Evolutionary conservation across 179 eudicot genomes (phyloP).

Genomic region (Beta corolliflora): DNA sequence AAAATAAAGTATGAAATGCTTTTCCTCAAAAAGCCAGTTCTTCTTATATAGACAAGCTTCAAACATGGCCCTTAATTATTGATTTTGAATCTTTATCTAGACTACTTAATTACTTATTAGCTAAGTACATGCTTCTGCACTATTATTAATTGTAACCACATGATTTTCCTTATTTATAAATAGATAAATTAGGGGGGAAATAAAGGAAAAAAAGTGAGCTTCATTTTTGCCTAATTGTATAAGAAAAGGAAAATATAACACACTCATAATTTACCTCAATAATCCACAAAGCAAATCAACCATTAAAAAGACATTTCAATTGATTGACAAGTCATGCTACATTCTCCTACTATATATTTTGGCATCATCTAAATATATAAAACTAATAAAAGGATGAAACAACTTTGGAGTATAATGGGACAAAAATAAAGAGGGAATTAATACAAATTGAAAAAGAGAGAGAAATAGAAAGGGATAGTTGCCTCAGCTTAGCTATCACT

Average conservation of each 20-base stretch:
- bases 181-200: too few species aligned
- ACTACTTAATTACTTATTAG: background rate
- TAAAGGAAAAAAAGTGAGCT: background rate
- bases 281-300: constrained; percentile 15
- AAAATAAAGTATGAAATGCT: constrained; percentile 27
- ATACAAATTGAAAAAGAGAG: background rate
- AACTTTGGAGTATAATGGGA: constrained; percentile 23
- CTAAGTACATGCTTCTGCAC: too few species aligned
- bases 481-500: constrained; percentile 14
- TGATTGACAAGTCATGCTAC: background rate
- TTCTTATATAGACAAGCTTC: constrained; percentile 28
- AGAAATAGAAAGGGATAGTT: constrained; percentile 9
- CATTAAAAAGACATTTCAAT: background rate
- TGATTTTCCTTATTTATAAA: too few species aligned
- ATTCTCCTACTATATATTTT: background rate
- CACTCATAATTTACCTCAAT: too few species aligned
- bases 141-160: too few species aligned
- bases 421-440: background rate
- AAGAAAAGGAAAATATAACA: too few species aligned
- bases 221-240: background rate
- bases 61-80: constrained; percentile 29
- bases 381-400: background rate
- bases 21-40: constrained; percentile 25
- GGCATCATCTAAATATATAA: background rate
- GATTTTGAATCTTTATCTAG: constrained; percentile 3